phyloP scores from a whole-genome alignment of 1,284 basidiomycete species.

The Ceratorhiza oryzae-sativae region DNA sequence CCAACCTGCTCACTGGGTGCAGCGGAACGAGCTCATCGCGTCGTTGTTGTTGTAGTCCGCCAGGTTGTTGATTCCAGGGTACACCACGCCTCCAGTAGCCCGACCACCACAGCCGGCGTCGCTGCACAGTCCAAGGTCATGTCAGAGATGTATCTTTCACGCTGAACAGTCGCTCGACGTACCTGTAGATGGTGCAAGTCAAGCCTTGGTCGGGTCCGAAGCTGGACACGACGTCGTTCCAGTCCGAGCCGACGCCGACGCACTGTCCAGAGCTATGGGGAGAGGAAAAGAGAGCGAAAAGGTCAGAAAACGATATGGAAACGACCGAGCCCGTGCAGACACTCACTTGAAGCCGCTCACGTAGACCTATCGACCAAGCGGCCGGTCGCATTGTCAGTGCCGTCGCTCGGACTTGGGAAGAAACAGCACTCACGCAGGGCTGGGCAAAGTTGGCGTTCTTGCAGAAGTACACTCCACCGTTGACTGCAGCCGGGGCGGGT shows the following conservation, averaged over 20 bases:
- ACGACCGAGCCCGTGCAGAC: not conserved
- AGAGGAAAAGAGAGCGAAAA: not conserved
- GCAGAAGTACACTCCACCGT: constrained; percentile 24
- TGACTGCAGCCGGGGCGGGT: constrained; percentile 12
- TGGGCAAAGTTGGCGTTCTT: not conserved
- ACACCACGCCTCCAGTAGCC: not conserved
- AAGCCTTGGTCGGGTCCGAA: constrained; percentile 5
- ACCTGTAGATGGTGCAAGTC: constrained; percentile 18
- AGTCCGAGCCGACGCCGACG: not conserved
- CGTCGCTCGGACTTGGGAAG: not conserved
- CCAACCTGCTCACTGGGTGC: not conserved
- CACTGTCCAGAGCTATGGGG: constrained; percentile 11
- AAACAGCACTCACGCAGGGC: not conserved
- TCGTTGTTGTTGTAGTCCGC: constrained; percentile 7
- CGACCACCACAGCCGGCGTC: not conserved
- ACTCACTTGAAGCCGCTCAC: constrained; percentile 2
- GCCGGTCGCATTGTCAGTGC: not conserved
- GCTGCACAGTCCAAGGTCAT: not conserved
- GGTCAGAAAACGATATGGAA: not conserved
- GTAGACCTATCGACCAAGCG: not conserved
- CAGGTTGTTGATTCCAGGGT: constrained; percentile 1
- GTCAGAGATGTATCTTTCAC: no score
- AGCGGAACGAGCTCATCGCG: constrained; percentile 11
- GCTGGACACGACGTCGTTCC: constrained; percentile 8
- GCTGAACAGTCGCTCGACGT: not conserved